Conservation (phyloP, 352 stramenopile genomes). For the Phytophthora citricola region DNA sequence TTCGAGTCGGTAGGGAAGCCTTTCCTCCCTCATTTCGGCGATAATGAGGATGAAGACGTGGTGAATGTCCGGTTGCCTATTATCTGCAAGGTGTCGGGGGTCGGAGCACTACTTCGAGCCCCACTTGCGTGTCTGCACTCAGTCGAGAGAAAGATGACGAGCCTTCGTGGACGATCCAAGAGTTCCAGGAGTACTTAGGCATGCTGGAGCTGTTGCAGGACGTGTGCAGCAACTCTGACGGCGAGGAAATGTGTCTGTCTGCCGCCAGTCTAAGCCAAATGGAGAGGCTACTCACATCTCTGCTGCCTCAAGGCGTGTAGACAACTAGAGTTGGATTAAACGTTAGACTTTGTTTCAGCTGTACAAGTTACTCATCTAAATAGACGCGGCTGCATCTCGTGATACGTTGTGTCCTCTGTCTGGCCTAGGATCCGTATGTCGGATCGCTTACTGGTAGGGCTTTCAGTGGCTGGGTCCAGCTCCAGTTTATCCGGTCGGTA, state of each 20-base stretch:
- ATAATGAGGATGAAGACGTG: slow-evolving; percentile 37
- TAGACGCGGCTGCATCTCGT: slow-evolving; percentile 45
- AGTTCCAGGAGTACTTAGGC: slow-evolving; percentile 53
- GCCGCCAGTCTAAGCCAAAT: slow-evolving; percentile 48
- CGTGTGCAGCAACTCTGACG: slow-evolving; percentile 28
- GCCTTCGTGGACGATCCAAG: slow-evolving; percentile 44
- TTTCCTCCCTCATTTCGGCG: slow-evolving; percentile 16
- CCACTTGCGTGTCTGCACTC: slow-evolving; percentile 35
- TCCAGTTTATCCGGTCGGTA: slow-evolving; percentile 39
- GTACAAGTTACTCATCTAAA: slow-evolving; percentile 47
- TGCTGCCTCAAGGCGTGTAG: slow-evolving; percentile 39
- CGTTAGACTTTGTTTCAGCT: slow-evolving; percentile 32
- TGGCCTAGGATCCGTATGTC: slow-evolving; percentile 22
- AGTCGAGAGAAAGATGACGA: slow-evolving; percentile 14
- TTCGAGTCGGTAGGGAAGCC: slow-evolving; percentile 34
- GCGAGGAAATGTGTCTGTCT: slow-evolving; percentile 40
- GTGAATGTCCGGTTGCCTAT: slow-evolving; percentile 47
- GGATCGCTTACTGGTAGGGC: background rate
- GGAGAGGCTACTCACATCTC: slow-evolving; percentile 51
- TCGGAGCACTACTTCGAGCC: slow-evolving; percentile 19
- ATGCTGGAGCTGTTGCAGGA: slow-evolving; percentile 54
- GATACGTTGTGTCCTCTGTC: slow-evolving; percentile 25
- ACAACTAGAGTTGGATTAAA: slow-evolving; percentile 16
- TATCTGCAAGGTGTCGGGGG: slow-evolving; percentile 22
- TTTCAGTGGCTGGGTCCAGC: slow-evolving; percentile 16